phyloP scores from a whole-genome alignment of 257 asterid species.

The Euphrasia confusa region DNA sequence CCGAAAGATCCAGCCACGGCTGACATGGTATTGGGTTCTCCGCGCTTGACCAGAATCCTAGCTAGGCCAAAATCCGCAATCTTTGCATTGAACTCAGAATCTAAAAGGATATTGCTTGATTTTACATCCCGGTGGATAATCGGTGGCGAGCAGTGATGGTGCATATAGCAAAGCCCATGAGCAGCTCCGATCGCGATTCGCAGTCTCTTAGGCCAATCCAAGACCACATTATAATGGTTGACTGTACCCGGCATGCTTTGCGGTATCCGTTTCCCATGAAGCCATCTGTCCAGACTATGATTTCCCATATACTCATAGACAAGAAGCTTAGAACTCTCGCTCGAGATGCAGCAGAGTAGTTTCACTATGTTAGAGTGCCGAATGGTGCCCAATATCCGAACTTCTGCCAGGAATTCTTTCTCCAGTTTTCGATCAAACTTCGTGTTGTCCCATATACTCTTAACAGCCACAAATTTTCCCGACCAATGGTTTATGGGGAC shows the following conservation, averaged over 20 bases:
- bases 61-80: conserved; percentile 59
- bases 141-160: conserved; percentile 48
- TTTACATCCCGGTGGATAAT: conserved; percentile 52
- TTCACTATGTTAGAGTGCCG: conserved; percentile 77
- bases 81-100: conserved; percentile 48
- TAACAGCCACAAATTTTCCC: conserved; percentile 63
- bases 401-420: conserved; percentile 72
- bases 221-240: conserved; percentile 28
- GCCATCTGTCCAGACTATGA: conserved; percentile 73
- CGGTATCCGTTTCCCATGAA: conserved; percentile 41
- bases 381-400: conserved; percentile 58
- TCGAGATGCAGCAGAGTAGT: conserved; percentile 66
- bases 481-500: conserved; percentile 42
- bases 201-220: conserved; percentile 58
- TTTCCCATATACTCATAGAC: conserved; percentile 84
- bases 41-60: conserved; percentile 35
- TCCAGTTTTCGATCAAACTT: conserved; percentile 51
- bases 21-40: conserved; percentile 51
- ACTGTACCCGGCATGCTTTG: conserved; percentile 26
- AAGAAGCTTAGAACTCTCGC: conserved; percentile 56
- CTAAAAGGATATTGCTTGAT: conserved; percentile 45
- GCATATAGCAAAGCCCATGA: conserved; percentile 56
- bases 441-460: conserved; percentile 53
- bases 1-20: conserved; percentile 57
- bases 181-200: conserved; percentile 55